Evolutionary conservation across 2,329 filamentous ascomycete species (phyloP).

Genomic region (Aspergillus tamarii): DNA sequence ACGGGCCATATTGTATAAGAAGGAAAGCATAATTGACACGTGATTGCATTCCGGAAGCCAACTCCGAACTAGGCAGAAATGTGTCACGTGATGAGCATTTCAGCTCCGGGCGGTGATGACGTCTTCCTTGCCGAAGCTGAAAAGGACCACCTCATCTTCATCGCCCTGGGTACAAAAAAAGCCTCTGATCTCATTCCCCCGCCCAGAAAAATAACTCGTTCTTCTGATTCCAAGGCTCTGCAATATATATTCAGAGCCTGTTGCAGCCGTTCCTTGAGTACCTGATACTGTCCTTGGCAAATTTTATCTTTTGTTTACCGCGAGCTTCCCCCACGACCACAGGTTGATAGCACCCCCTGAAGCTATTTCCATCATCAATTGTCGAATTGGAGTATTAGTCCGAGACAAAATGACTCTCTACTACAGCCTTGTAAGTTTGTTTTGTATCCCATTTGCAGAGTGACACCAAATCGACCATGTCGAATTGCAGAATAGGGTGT

Average conservation of each 20-base stretch:
- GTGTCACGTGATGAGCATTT: constrained; percentile 19
- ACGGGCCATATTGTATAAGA: background rate
- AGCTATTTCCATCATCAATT: background rate
- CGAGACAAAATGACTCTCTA: constrained; percentile 66
- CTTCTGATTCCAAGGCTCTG: background rate
- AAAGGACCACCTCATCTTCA: constrained; percentile 74
- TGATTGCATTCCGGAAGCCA: background rate
- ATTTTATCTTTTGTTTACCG: constrained; percentile 21
- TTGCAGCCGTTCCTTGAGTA: background rate
- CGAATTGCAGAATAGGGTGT: constrained; percentile 17
- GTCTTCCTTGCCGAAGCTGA: constrained; percentile 32
- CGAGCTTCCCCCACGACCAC: constrained; percentile 11
- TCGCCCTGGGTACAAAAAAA: background rate
- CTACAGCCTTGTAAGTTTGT: constrained; percentile 64
- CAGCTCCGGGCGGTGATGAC: constrained; percentile 32
- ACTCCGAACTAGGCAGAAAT: background rate
- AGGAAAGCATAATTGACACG: background rate
- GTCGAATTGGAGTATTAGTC: background rate
- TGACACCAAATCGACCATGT: background rate
- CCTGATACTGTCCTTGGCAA: background rate
- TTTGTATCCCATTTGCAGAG: background rate
- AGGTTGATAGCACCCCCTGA: constrained; percentile 5
- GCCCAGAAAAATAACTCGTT: background rate
- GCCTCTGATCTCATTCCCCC: constrained; percentile 10
- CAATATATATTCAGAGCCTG: constrained; percentile 10